Conservation (phyloP, 2,329 filamentous ascomycete genomes). For the Hymenoscyphus repandus region DNA sequence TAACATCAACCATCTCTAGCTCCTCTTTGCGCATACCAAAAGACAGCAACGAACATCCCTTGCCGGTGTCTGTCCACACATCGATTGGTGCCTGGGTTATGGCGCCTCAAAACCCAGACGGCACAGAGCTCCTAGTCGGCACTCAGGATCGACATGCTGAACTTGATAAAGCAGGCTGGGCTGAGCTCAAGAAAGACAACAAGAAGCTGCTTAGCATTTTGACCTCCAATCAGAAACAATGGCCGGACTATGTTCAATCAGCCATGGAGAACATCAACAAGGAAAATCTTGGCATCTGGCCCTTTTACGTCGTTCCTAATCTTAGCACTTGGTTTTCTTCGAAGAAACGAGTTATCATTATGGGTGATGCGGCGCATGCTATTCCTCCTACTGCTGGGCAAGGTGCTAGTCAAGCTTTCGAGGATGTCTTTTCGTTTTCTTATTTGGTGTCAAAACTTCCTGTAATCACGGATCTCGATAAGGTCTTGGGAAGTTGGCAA, state of each 20-base stretch:
- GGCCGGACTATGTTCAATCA: conserved; percentile 32
- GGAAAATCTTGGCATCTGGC: conserved; percentile 37
- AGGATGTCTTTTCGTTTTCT: conserved; percentile 42
- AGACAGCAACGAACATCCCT: background rate
- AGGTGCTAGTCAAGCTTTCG: conserved; percentile 41
- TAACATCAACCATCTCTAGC: conserved; percentile 24
- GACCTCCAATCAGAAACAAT: conserved; percentile 29
- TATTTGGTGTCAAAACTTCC: conserved; percentile 30
- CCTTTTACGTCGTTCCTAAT: conserved; percentile 38
- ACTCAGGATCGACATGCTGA: conserved; percentile 36
- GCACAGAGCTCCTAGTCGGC: conserved; percentile 42
- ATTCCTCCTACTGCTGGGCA: conserved; percentile 42
- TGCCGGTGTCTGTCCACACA: background rate
- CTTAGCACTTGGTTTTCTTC: conserved; percentile 36
- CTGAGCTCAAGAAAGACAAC: conserved; percentile 35
- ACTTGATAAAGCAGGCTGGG: conserved; percentile 37
- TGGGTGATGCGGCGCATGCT: conserved; percentile 43
- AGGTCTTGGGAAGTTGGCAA: conserved; percentile 40
- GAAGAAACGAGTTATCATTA: conserved; percentile 34
- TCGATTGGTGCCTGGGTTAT: conserved; percentile 42
- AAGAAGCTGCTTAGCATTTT: conserved; percentile 31
- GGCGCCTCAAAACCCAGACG: conserved; percentile 42
- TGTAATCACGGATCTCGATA: conserved; percentile 17
- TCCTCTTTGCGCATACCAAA: conserved; percentile 11
- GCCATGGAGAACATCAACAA: conserved; percentile 30